Evolutionary conservation across 106 monocot species (phyloP).

Genomic region (Posidonia australis): DNA sequence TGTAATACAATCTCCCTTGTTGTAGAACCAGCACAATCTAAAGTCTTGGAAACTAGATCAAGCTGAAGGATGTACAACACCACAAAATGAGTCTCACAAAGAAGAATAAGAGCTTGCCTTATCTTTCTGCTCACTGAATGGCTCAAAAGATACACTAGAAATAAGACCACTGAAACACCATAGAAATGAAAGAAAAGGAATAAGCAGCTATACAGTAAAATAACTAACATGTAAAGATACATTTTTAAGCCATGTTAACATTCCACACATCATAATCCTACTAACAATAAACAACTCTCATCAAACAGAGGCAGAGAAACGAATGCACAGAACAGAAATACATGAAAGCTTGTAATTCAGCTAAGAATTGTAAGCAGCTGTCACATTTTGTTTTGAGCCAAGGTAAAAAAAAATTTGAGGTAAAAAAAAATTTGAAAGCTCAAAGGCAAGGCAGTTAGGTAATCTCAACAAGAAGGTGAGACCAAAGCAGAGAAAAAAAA

Average conservation of each 20-base stretch:
- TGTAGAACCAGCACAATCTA: constrained; percentile 45
- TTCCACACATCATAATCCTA: too few relatives aligned
- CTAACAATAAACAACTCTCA: too few relatives aligned
- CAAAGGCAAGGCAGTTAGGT: too few relatives aligned
- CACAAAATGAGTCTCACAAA: constrained; percentile 82
- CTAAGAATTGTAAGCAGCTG: too few relatives aligned
- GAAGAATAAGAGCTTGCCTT: constrained; percentile 65
- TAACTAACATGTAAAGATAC: neutral
- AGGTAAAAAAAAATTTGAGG: too few relatives aligned
- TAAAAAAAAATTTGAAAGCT: too few relatives aligned
- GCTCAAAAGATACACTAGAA: constrained; percentile 70
- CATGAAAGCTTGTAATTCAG: too few relatives aligned
- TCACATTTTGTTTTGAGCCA: too few relatives aligned
- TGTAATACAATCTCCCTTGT: constrained; percentile 49
- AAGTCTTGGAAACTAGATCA: constrained; percentile 52
- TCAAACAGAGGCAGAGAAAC: too few relatives aligned
- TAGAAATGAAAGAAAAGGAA: neutral
- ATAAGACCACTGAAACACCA: constrained; percentile 63
- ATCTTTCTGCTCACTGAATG: constrained; percentile 57
- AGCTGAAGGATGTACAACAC: constrained; percentile 80
- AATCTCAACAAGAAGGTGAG: too few relatives aligned
- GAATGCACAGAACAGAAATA: too few relatives aligned
- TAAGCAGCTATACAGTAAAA: neutral
- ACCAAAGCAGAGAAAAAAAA: too few relatives aligned
- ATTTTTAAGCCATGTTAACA: neutral